Evolutionary conservation across 768 basidiomycete species (phyloP), one percentile per base, ranked within the genome.

Genomic region (Trichaptum fuscoviolaceum): DNA sequence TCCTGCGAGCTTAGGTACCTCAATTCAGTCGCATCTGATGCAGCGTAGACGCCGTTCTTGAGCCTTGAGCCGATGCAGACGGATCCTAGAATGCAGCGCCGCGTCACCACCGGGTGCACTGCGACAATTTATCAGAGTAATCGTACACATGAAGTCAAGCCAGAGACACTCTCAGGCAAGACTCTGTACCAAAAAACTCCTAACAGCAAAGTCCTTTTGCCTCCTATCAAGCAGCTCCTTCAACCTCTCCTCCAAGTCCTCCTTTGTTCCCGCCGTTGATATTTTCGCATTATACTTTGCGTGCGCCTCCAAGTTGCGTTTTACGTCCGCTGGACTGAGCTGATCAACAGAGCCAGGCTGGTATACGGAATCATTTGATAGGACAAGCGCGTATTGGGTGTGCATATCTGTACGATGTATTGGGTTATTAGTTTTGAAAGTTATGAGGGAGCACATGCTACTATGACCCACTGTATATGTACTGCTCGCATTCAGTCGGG

Each of bases 231-330:
- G 73, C 23, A 90, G 73, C 4, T 70, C 72, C 52, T 70, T 67
- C 57, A 90, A 77, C 57, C 87, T 78, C 34, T 78, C 77, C 4
- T 73, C 75, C 80, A 90, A 80, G 71, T 87, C 84, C 17, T 68
- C 69, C 67, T 81, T 82, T 25, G 80, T 77, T 0, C 87, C 88
- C 18, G 77, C 72, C 0, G 79, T 73, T 23, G 79, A n/a, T 36
- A 89, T 81, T 0, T 69, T 69, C 24, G 78, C 69, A 69, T 90
- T 86, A 66, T 72, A 73, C 12, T 69, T 75, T 0, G 85, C 81
- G 70, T 90, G 87, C 1, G 82, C 87, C 23, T 77, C 76, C 5
- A 90, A 80, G 69, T 90, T 90, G 12, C 83, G 77, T 68, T 80
- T 81, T 34, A 90, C 76, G 12, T 74, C 72, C 17, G 73, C 63